Evolutionary conservation across 2,329 filamentous ascomycete species (phyloP), one percentile per base, ranked within the genome.

Genomic region (Calonectria ilicicola): DNA sequence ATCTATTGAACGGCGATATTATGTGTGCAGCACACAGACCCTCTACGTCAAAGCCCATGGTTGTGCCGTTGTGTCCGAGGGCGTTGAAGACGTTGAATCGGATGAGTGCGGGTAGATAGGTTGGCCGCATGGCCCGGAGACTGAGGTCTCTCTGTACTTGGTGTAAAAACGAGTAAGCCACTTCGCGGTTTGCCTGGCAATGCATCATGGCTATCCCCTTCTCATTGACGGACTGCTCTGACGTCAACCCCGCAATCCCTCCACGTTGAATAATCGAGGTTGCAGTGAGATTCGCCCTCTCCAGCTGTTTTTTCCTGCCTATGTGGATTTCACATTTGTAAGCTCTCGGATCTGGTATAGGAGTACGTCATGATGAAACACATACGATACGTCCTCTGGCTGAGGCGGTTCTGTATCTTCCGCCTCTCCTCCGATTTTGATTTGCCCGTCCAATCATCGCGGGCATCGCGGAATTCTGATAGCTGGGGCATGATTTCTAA

Each of bases 401-500:
- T 72, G 19, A 72, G 70, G 21, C 72, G 62, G 32, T 74, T 74
- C 40, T 72, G 72, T 42, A 63, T 49, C 35, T 53, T 65, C 65
- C 69, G 72, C 38, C 72, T 53, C 8, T 69, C 65, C 19, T 56
- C 65, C 29, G 44, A 35, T 8, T 46, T 69, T 9, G 63, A 67
- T n/a, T 72, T 64, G 5, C 69, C 72, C 2, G 66, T 74, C 72
- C 72, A 74, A 26, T 74, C 69, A 32, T 74, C 72, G 3, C 63
- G 56, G 19, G 47, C 63, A 21, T 47, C 32, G 17, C 67, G 56
- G 23, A 73, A 3, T n/a, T 73, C 67, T 26, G 64, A 51, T 19
- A 70, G 40, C 32, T 58, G 49, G 26, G 67, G 63, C 67, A 68
- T 70, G 19, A 14, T 19, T 46, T 40, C 67, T 38, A 58, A 21